Conservation (phyloP, 2,329 filamentous ascomycete species). For the Cladosporium sp. region DNA sequence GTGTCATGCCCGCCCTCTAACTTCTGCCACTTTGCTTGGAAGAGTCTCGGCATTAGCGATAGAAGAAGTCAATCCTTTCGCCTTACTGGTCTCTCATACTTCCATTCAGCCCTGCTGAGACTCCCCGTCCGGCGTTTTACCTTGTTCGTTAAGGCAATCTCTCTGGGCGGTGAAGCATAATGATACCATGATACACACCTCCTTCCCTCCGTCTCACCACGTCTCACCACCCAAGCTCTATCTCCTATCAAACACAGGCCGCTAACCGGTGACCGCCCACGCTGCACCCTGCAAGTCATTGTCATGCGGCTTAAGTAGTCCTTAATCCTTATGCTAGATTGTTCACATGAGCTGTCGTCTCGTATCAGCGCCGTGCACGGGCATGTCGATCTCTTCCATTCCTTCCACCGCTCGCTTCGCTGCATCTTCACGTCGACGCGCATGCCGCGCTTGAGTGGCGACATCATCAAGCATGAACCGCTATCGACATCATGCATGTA, state of each 20-base stretch:
- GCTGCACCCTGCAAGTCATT: background rate
- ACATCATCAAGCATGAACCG: background rate
- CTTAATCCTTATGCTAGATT: too few relatives aligned
- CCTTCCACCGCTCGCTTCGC: background rate
- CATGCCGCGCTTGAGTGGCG: background rate
- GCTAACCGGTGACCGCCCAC: background rate
- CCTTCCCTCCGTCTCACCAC: background rate
- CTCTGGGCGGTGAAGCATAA: background rate
- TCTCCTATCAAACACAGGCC: background rate
- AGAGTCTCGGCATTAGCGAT: background rate
- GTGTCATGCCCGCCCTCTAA: background rate
- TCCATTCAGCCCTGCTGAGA: background rate
- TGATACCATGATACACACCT: background rate
- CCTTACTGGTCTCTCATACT: background rate
- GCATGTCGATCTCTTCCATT: background rate
- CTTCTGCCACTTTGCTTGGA: background rate
- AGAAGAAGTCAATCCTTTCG: background rate
- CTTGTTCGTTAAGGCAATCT: background rate
- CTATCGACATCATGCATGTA: background rate
- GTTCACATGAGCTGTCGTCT: constrained; percentile 4
- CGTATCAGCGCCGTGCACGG: constrained; percentile 6
- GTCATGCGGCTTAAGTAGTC: constrained; percentile 1
- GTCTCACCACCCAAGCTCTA: background rate
- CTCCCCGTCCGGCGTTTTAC: background rate
- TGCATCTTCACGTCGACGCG: background rate